Base-by-base conservation (phyloP, 768 basidiomycete genomes). In the Leucosporidium scottii region DNA sequence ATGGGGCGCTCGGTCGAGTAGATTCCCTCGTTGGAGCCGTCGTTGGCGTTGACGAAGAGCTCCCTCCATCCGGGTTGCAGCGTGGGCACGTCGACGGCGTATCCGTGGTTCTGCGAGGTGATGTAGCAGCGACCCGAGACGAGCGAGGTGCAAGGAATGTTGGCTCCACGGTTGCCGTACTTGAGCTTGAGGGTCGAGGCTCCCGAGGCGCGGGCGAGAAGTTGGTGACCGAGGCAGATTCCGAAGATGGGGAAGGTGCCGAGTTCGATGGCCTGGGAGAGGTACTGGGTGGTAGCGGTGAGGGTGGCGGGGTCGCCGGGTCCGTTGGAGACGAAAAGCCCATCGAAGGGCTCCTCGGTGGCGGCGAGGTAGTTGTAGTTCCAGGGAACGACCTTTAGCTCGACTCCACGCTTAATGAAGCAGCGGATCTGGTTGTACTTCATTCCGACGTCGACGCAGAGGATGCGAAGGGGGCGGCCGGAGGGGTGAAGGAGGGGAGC, bases 371-470 rank as follows among this genome's bases (percentile, higher is more conserved):
- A 91, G 79, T 98, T 89, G 78, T 93, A 90, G 77, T 98, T 83
- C 94, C 94, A 99, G 31, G 96, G 93, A 12, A 98, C 90, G 61
- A 97, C 91, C 80, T 98, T 97, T 77, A 98, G 82, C 78, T 98
- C 91, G 47, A 97, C 85, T 59, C 96, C 96, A 44, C 96, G 88
- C 48, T 85, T 82, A 53, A 85, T 85, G 81, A 99, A 97, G 82
- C 96, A 99, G 44, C 96, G 85, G 74, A 98, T 93, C 79, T 99
- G 96, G 79, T 98, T 98, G 82, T 90, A 96, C 80, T 99, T 99
- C 91, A 98, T 98, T n/a, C 96, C 96, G 60, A 98, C 94, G 77
- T 99, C 96, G 66, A 98, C 80, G 8, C 91, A 92, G 21, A 99
- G 76, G 34, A 99, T 84, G 68, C 96, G 88, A 36, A 98, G 77